Percentiles rank a stretch among this genome's conserved stretches.
Evolutionary conservation across 2,329 filamentous ascomycete genomes (phyloP).

Genomic region (Phialophora tarda): DNA sequence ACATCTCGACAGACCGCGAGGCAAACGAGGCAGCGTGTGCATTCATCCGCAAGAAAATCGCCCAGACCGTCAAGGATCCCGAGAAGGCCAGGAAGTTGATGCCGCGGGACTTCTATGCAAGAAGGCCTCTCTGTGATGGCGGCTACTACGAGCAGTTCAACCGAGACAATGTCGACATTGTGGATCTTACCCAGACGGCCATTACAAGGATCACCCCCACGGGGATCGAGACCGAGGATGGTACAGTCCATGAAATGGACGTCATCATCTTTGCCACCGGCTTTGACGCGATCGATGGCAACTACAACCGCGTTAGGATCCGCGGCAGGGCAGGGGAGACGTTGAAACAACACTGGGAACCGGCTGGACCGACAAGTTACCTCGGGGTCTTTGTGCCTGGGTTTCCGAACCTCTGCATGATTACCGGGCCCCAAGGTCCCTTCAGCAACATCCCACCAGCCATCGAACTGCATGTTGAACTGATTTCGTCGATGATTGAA

Average conservation of each 20-base stretch:
- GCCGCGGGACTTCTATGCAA: slow-evolving; percentile 27
- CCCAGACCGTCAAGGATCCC: slow-evolving; percentile 58
- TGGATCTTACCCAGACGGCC: slow-evolving; percentile 51
- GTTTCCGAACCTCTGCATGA: slow-evolving; percentile 58
- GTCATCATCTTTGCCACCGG: slow-evolving; percentile 41
- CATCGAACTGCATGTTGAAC: slow-evolving; percentile 62
- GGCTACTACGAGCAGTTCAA: slow-evolving; percentile 55
- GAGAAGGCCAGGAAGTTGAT: slow-evolving; percentile 41
- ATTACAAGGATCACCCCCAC: slow-evolving; percentile 49
- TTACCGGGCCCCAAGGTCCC: slow-evolving; percentile 62
- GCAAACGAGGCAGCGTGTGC: slow-evolving; percentile 60
- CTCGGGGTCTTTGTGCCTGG: slow-evolving; percentile 49
- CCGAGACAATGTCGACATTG: slow-evolving; percentile 53
- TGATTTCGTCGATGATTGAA: slow-evolving; percentile 51
- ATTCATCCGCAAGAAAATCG: slow-evolving; percentile 61
- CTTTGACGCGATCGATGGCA: slow-evolving; percentile 47
- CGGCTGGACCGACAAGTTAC: slow-evolving; percentile 43
- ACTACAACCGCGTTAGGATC: slow-evolving; percentile 43
- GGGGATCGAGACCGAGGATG: slow-evolving; percentile 50
- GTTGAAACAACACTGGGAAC: slow-evolving; percentile 44
- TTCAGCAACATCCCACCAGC: slow-evolving; percentile 62
- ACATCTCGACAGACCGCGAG: slow-evolving; percentile 52
- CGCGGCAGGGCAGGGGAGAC: slow-evolving; percentile 40
- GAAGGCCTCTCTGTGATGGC: slow-evolving; percentile 27
- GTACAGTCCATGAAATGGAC: slow-evolving; percentile 48